Base-by-base conservation (phyloP, 106 monocot genomes). In the Allium sativum region DNA sequence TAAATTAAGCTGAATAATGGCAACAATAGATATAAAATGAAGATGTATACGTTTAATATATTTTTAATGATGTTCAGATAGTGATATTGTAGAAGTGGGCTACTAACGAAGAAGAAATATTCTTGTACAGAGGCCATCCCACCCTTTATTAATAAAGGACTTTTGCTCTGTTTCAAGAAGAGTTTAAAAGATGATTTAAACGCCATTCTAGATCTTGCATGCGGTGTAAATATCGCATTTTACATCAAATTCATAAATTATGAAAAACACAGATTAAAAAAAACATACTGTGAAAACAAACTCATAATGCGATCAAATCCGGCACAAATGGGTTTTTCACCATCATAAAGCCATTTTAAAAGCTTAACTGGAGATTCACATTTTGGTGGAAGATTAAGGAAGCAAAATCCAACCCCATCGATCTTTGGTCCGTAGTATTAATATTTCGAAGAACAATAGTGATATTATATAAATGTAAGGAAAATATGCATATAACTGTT, bases 401-500 rank as follows among this genome's bases (percentile, higher is more conserved):
- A 93, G 78, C 82, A 93, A 89, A 88, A 93, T 7, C 93, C 93
- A 69, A 89, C 93, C 45, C 88, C 83, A 70, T 93, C 89, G 61
- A 93, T 76, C 63, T 80, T 85, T 21, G 88, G 72, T 50, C 93
- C 93, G 89, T 89, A 93, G 65, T 93, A 88, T 93, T 76, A n/a
- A n/a, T n/a, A n/a, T n/a, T n/a, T n/a, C 61, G 80, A 63, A 61
- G 4, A n/a, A 61, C 17, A 61, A 61, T 10, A 59, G 20, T 59
- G 16, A 59, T 2, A 41, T 13, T 42, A 59, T 15, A 15, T 14
- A 7, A 40, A 45, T 18, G 47, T 15, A 7, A 60, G 10, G 2
- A 60, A 42, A 40, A 12, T n/a, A n/a, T n/a, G 9, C 4, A 55
- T 55, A 8, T 8, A 47, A 8, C 31, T 9, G 17, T 10, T 21